Base-by-base conservation (phyloP, 78 protist genomes). In the Dictyostelium firmibasis region DNA sequence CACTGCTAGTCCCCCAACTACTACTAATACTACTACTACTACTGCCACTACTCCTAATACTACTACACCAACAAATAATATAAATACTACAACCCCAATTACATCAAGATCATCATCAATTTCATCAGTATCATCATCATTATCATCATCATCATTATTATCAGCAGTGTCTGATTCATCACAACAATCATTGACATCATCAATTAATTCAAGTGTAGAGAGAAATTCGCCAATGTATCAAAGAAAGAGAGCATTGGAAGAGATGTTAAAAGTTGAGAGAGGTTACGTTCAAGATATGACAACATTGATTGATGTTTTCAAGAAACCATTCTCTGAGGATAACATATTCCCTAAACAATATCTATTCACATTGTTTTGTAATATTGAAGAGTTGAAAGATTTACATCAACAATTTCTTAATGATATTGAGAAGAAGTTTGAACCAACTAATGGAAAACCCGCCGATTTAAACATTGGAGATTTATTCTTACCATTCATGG, bases 401-500 rank as follows among this genome's bases (percentile, higher is more conserved):
- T 64, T 69, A 13, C 94, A 89, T 31, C 33, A 29, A 60, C 33
- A 18, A 50, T 84, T 89, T n/a, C 41, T 89, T 8, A 77, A 78
- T 44, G 16, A 31, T 6, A 43, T 89, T 13, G 94, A 89, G 50
- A 81, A 89, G 25, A 60, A 64, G 4, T n/a, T 81, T 10, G 23
- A 25, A 35, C 36, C 60, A 77, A 77, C 60, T 36, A 77, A 77
- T 89, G 86, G 88, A 8, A 36, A 44, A n/a, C 62, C 27, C 16
- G 81, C 53, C 1, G 70, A 60, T 23, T 81, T 85, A 31, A 81
- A 79, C 1, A 33, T 89, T n/a, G 94, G 94, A 10, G 87, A 89
- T 31, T 8, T 89, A 14, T 89, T 89, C n/a, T 16, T 89, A 23
- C 94, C 94, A 23, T 89, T 69, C 36, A 89, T 89, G 94, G 86